Base-by-base conservation (phyloP, 805 yeast genomes). In the Geotrichum ghanense region DNA sequence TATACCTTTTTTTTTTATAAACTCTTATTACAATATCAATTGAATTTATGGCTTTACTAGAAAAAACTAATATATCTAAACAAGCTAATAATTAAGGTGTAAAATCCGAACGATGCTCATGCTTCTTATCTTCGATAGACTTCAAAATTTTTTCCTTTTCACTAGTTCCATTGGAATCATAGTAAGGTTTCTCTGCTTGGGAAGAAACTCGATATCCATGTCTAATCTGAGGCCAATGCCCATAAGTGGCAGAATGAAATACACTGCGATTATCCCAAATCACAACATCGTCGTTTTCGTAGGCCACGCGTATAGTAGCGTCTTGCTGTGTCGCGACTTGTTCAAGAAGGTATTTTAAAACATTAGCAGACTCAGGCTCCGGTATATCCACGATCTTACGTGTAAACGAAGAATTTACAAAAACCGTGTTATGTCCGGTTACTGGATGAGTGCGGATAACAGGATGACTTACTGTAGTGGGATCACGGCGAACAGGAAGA, bases 191-290 rank as follows among this genome's bases (percentile, higher is more conserved):
- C 60, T 83, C 90, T 17, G 81, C 90, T 59, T 79, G 77, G 3
- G 89, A 84, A 22, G 89, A 82, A 49, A 81, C 70, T 64, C 90
- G 73, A 66, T 78, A 79, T 14, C 83, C 83, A 55, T 83, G 90
- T 63, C 92, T 74, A 20, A 76, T 68, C 27, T 72, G 74, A 20
- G 79, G 78, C 42, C 74, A 70, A 47, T 75, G 82, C 83, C 85
- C 82, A 60, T 77, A 69, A 22, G 78, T 69, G 14, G 88, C 87
- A 14, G 86, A 71, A 59, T 83, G 90, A 26, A 75, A 63, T 12
- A 78, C 73, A 55, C 83, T 69, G 62, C 90, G 73, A 69, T 83
- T 83, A 58, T 83, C 90, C 89, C 89, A 83, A 22, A 81, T 66
- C 25, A 78, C 83, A 42, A 83, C 83, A 0, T 88, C 69, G 27